These are phyloP conservation scores for Rhizodiscina lignyota DNA, from an alignment of 495 filamentous ascomycete genomes.

Conservation along the genomic window DNA sequence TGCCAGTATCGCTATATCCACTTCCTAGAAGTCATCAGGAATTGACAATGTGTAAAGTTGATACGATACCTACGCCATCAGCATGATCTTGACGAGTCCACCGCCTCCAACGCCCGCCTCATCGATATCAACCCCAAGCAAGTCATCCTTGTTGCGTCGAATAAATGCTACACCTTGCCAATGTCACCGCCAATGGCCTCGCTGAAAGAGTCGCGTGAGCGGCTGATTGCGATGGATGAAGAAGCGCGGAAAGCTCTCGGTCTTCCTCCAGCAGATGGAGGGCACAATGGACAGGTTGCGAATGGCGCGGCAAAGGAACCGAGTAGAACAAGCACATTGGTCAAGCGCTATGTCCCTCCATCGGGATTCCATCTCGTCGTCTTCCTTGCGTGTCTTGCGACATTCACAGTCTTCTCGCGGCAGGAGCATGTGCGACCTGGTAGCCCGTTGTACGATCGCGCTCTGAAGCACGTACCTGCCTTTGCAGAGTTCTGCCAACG, in stretches of 20 bases:
- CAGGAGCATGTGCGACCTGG: constrained; percentile 39
- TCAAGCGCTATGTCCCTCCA: constrained; percentile 38
- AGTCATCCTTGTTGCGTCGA: constrained; percentile 34
- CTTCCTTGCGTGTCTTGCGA: constrained; percentile 29
- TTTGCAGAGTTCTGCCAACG: constrained; percentile 34
- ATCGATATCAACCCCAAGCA: constrained; percentile 39
- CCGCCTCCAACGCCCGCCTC: constrained; percentile 33
- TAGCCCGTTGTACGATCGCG: constrained; percentile 32
- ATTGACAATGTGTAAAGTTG: constrained; percentile 20
- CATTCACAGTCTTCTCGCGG: constrained; percentile 26
- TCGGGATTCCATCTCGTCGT: constrained; percentile 22
- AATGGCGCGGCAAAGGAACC: too few species aligned
- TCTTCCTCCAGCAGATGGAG: too few species aligned
- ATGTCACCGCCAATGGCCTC: constrained; percentile 44
- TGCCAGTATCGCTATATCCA: not conserved
- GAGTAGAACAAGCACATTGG: constrained; percentile 35
- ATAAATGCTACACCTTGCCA: constrained; percentile 36
- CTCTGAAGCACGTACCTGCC: constrained; percentile 26
- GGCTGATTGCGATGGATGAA: constrained; percentile 52
- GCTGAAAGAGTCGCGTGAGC: constrained; percentile 41
- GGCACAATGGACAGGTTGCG: too few species aligned
- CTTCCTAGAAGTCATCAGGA: not conserved
- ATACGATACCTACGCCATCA: constrained; percentile 49
- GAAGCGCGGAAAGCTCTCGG: constrained; percentile 36
- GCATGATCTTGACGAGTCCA: constrained; percentile 27